Conservation (phyloP, 2,329 filamentous ascomycete genomes). For the Plectosphaerella plurivora region DNA sequence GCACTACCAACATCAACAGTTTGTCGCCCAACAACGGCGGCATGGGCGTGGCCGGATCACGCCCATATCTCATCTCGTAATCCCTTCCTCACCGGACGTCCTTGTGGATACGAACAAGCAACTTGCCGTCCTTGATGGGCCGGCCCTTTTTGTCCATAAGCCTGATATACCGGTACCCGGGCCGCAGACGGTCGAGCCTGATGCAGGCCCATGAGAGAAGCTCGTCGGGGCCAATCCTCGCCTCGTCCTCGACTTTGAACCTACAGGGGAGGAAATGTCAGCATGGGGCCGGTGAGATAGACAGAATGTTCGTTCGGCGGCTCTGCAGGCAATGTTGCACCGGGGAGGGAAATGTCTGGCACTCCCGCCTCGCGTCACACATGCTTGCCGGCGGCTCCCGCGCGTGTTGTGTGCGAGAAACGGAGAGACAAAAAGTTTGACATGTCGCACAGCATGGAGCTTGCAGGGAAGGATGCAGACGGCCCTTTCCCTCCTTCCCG, state of each 20-base stretch:
- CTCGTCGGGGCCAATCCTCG: conserved; percentile 29
- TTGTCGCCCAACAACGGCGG: neutral
- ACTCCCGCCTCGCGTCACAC: neutral
- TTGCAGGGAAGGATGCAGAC: too few species aligned
- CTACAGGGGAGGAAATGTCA: conserved; percentile 23
- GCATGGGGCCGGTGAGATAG: neutral
- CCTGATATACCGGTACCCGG: conserved; percentile 50
- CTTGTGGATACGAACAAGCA: conserved; percentile 51
- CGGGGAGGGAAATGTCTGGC: neutral
- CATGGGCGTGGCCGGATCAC: neutral
- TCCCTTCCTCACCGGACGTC: conserved; percentile 23
- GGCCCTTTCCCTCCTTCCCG: too few species aligned
- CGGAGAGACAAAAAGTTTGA: too few species aligned
- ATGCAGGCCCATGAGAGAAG: conserved; percentile 54
- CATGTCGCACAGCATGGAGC: too few species aligned
- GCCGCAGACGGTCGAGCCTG: conserved; percentile 51
- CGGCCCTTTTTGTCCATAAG: conserved; percentile 42
- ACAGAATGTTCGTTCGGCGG: neutral
- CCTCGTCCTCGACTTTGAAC: conserved; percentile 50
- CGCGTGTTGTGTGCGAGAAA: too few species aligned
- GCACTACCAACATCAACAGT: neutral
- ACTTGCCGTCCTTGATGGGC: conserved; percentile 37
- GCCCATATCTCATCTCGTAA: too few species aligned
- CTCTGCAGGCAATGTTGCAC: neutral
- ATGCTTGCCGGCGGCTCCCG: neutral